Evolutionary conservation across 176 grass and related monocot genomes (phyloP).

Genomic region (Raddia guianensis): DNA sequence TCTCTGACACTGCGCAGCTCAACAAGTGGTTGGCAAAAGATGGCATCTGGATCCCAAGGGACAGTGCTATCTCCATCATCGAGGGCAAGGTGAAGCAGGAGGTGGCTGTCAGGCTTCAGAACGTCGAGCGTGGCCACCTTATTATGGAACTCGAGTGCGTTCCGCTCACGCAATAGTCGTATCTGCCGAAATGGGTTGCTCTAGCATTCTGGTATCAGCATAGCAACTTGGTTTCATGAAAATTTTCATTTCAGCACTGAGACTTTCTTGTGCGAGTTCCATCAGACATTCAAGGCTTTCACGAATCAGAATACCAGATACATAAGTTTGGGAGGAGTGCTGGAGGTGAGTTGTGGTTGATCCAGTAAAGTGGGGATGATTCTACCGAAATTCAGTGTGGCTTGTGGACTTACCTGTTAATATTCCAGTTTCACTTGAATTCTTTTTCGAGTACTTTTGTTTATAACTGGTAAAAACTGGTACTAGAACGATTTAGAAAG

Average conservation of each 20-base stretch:
- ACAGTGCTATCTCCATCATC: constrained; percentile 63
- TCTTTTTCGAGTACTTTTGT: background rate
- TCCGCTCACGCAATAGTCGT: constrained; percentile 80
- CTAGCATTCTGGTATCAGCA: background rate
- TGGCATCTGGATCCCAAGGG: constrained; percentile 59
- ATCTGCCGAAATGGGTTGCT: background rate
- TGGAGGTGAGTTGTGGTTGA: background rate
- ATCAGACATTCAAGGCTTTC: background rate
- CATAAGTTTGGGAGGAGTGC: constrained; percentile 20
- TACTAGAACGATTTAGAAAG: too few species aligned
- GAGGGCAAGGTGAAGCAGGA: constrained; percentile 82
- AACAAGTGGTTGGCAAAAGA: constrained; percentile 68
- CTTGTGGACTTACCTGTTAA: background rate
- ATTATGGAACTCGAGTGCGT: constrained; percentile 96
- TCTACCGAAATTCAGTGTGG: background rate
- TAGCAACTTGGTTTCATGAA: constrained; percentile 19
- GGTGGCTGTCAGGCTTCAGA: constrained; percentile 76
- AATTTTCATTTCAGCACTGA: background rate
- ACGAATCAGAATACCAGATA: background rate
- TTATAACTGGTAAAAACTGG: background rate
- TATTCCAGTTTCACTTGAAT: background rate
- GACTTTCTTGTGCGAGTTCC: constrained; percentile 20
- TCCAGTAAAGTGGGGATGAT: constrained; percentile 9
- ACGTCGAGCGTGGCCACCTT: constrained; percentile 79
- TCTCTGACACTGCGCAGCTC: constrained; percentile 61